Evolutionary conservation across 495 filamentous ascomycete species (phyloP).

Genomic region (Lasiosphaeria ovina): DNA sequence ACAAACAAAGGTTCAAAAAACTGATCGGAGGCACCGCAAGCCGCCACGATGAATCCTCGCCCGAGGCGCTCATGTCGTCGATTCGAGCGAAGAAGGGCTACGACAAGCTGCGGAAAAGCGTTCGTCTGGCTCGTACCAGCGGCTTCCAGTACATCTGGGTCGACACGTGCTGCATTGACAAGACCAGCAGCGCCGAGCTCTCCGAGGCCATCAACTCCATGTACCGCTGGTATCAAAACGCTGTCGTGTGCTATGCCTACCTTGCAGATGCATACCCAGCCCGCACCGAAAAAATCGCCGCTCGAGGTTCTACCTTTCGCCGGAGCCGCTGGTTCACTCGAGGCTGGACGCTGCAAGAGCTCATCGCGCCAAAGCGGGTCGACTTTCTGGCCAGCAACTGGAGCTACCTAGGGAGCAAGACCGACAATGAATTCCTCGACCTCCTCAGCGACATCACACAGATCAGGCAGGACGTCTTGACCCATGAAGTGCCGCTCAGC

Average conservation of each 20-base stretch:
- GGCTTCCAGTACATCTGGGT: not conserved
- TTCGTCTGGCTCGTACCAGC: not conserved
- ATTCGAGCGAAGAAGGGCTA: not conserved
- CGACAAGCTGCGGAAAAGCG: not conserved
- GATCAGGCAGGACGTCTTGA: not conserved
- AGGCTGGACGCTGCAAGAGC: not conserved
- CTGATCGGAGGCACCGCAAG: not conserved
- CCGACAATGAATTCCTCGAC: not conserved
- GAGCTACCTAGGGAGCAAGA: not conserved
- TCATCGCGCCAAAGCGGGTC: not conserved
- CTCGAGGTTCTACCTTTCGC: not conserved
- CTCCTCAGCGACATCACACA: not conserved
- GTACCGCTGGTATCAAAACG: not conserved
- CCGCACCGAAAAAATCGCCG: not conserved
- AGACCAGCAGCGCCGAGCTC: not conserved
- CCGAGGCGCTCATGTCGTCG: not conserved
- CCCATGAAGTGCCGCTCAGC: not conserved
- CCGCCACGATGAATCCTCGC: not conserved
- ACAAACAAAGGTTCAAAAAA: not conserved
- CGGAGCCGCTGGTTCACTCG: not conserved
- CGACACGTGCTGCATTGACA: not conserved
- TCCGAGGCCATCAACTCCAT: not conserved
- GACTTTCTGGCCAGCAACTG: not conserved
- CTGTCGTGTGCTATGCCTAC: not conserved
- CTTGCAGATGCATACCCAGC: not conserved